Conservation (phyloP, 2,329 filamentous ascomycete species). For the Penicillium freii region DNA sequence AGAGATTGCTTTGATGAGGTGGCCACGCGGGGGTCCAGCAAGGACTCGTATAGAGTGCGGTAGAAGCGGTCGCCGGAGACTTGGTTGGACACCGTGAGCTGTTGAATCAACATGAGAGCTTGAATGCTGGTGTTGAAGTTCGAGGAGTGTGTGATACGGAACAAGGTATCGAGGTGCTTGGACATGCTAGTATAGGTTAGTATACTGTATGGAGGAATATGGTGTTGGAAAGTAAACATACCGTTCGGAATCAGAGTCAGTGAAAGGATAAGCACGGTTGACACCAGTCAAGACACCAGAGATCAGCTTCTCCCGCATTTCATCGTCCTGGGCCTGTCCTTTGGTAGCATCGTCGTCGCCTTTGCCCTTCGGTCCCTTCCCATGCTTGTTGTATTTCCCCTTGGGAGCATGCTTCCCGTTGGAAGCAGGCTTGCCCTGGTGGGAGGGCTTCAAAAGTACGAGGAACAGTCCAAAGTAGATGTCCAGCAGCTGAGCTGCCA, state of each 20-base stretch:
- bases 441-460: conserved; percentile 65
- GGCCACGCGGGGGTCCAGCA: conserved; percentile 83
- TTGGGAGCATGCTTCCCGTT: conserved; percentile 50
- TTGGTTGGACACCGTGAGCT: conserved; percentile 77
- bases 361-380: conserved; percentile 51
- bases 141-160: conserved; percentile 92
- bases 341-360: conserved; percentile 42
- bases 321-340: conserved; percentile 54
- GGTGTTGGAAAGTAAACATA: conserved; percentile 42
- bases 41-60: conserved; percentile 88
- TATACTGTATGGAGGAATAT: neutral
- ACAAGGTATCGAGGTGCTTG: conserved; percentile 87
- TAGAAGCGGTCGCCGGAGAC: conserved; percentile 89
- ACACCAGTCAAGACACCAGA: conserved; percentile 90
- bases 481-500: conserved; percentile 76
- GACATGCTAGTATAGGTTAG: conserved; percentile 46
- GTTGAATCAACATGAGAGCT: conserved; percentile 90
- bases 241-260: conserved; percentile 72
- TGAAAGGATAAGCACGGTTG: conserved; percentile 93
- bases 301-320: conserved; percentile 85
- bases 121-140: conserved; percentile 99
- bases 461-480: conserved; percentile 94
- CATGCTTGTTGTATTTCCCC: conserved; percentile 47
- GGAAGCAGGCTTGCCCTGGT: conserved; percentile 34
- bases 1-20: conserved; percentile 92